Percentiles rank a stretch among this genome's conserved stretches.
Evolutionary conservation across 176 grass and related monocot species (phyloP).

Genomic region (Triticum dicoccoides): DNA sequence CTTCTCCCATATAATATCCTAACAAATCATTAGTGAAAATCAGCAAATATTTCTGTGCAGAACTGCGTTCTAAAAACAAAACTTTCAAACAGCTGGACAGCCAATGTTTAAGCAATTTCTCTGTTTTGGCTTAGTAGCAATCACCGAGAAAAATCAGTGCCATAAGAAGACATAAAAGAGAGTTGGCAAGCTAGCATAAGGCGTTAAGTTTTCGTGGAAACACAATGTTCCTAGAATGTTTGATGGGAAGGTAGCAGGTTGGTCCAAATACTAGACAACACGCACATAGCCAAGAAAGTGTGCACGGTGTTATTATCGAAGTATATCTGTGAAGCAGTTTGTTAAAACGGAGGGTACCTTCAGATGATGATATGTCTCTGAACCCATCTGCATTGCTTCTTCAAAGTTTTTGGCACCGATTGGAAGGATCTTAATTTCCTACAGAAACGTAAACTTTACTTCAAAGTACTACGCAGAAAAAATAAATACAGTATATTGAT

Average conservation of each 20-base stretch:
- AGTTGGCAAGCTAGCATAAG: background rate
- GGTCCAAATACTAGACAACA: constrained; percentile 5
- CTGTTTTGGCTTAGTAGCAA: background rate
- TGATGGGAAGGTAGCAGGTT: constrained; percentile 4
- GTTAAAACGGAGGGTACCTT: constrained; percentile 61
- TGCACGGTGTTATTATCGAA: background rate
- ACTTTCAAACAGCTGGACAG: background rate
- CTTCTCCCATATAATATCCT: constrained; percentile 79
- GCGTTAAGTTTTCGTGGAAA: background rate
- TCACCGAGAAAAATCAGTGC: background rate
- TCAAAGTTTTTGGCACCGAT: constrained; percentile 79
- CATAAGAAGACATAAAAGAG: background rate
- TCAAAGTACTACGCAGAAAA: background rate
- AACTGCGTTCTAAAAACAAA: background rate
- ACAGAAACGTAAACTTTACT: constrained; percentile 34
- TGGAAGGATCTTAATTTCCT: constrained; percentile 99
- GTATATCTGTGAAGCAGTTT: background rate
- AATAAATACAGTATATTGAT: background rate
- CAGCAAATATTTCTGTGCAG: background rate
- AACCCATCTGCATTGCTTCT: constrained; percentile 96
- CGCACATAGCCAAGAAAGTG: background rate
- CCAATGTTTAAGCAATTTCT: background rate
- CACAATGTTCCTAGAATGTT: background rate
- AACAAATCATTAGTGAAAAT: constrained; percentile 24
- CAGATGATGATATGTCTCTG: constrained; percentile 92